Evolutionary conservation across 345 rosid species (phyloP).

Genomic region (Sisymbrium altissimum): DNA sequence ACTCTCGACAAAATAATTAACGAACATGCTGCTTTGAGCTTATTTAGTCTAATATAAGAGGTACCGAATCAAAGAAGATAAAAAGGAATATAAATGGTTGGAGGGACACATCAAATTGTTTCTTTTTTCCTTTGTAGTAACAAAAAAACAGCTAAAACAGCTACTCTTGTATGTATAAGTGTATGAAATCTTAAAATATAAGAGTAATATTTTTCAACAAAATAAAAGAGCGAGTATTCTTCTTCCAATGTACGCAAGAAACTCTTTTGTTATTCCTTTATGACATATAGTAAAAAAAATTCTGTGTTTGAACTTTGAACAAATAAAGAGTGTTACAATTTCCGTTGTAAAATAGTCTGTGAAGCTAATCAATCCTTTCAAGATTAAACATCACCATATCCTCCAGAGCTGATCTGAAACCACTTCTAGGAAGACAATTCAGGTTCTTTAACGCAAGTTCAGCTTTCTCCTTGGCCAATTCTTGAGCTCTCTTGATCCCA

Average conservation of each 20-base stretch:
- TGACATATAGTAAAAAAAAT: background rate
- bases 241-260: background rate
- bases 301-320: background rate
- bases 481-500: constrained; percentile 74
- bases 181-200: background rate
- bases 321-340: constrained; percentile 16
- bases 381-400: constrained; percentile 89
- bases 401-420: constrained; percentile 62
- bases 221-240: background rate
- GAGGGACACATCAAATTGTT: background rate
- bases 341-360: background rate
- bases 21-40: constrained; percentile 9
- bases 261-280: constrained; percentile 2
- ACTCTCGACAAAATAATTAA: constrained; percentile 2
- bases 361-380: constrained; percentile 66
- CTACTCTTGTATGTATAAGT: too few relatives aligned
- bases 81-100: background rate
- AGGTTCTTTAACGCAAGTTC: constrained; percentile 67
- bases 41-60: background rate
- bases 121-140: too few relatives aligned
- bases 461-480: constrained; percentile 82
- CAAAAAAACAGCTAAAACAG: too few relatives aligned
- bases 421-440: constrained; percentile 56
- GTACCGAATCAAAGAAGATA: too few relatives aligned
- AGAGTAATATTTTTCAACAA: background rate